These are phyloP conservation scores for Trebouxia sp. DNA, from an alignment of 139 green algal species.

Conservation along the genomic window DNA sequence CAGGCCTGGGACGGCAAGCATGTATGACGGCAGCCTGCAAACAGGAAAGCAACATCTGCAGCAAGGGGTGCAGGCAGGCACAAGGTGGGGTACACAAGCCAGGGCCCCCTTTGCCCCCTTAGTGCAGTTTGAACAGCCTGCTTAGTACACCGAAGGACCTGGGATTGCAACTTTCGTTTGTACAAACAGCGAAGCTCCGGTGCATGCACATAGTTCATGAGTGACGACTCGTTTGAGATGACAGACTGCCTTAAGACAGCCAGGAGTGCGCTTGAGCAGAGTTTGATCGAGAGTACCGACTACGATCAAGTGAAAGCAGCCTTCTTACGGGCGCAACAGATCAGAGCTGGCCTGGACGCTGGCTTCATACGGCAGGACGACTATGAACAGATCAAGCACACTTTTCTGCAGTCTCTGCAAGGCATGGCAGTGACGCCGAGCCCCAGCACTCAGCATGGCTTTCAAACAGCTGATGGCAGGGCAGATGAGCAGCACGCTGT, in stretches of 20 bases:
- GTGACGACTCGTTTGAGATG: conserved; percentile 17
- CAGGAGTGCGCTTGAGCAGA: conserved; percentile 67
- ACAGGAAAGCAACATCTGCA: too few species aligned
- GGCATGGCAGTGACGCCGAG: not conserved
- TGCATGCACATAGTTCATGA: conserved; percentile 5
- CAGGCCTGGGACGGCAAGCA: too few species aligned
- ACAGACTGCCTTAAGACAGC: conserved; percentile 26
- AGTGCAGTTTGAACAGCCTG: too few species aligned
- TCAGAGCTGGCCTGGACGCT: conserved; percentile 72
- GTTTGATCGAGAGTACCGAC: conserved; percentile 71
- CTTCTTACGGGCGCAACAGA: conserved; percentile 82
- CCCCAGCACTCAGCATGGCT: not conserved
- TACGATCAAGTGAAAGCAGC: conserved; percentile 76
- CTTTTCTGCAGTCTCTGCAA: conserved; percentile 71
- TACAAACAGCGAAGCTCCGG: too few species aligned
- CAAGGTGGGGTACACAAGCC: too few species aligned
- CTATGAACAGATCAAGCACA: conserved; percentile 63
- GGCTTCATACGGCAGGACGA: conserved; percentile 79
- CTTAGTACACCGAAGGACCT: too few species aligned
- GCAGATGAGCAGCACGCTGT: not conserved
- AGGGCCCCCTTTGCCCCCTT: too few species aligned
- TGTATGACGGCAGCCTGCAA: too few species aligned
- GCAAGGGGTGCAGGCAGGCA: too few species aligned
- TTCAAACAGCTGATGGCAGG: not conserved
- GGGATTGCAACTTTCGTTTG: too few species aligned